Percentiles rank a stretch among this genome's conserved stretches.
phyloP scores from a whole-genome alignment of 371 early-diverging fungal genomes.

The Zychaea mexicana region DNA sequence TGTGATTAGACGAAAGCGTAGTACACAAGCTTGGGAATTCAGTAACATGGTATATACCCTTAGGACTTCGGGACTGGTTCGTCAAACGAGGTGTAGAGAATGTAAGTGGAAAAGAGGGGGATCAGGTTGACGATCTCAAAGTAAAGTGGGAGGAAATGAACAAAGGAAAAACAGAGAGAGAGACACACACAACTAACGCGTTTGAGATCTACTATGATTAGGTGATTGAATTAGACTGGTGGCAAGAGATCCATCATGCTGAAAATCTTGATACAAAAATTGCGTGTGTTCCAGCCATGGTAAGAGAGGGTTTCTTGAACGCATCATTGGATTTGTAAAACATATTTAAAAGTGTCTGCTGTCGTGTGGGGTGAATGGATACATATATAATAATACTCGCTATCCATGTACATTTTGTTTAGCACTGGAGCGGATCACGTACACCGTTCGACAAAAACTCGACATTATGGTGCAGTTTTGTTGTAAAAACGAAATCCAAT shows the following conservation, averaged over 20 bases:
- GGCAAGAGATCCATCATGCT: constrained; percentile 58
- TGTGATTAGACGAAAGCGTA: constrained; percentile 42
- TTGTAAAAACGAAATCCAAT: constrained; percentile 42
- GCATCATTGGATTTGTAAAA: neutral
- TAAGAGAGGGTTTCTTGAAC: constrained; percentile 11
- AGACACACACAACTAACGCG: no score
- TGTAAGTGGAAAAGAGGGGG: constrained; percentile 22
- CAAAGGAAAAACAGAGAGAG: no score
- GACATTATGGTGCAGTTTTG: constrained; percentile 63
- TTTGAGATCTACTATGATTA: no score
- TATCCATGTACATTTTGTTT: neutral
- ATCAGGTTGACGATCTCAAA: no score
- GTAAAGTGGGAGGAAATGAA: no score
- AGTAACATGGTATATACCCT: constrained; percentile 67
- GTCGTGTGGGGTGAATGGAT: no score
- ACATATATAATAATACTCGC: neutral
- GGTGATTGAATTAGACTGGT: constrained; percentile 69
- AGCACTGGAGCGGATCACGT: constrained; percentile 59
- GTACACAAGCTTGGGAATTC: constrained; percentile 50
- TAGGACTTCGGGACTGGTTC: constrained; percentile 62
- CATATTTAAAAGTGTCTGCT: no score
- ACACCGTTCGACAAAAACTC: constrained; percentile 57
- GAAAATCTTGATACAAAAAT: constrained; percentile 43
- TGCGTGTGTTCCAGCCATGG: constrained; percentile 60
- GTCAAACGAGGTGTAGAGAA: constrained; percentile 50